Evolutionary conservation across 371 early-diverging fungal species (phyloP).

Genomic region (Apophysomyces elegans): DNA sequence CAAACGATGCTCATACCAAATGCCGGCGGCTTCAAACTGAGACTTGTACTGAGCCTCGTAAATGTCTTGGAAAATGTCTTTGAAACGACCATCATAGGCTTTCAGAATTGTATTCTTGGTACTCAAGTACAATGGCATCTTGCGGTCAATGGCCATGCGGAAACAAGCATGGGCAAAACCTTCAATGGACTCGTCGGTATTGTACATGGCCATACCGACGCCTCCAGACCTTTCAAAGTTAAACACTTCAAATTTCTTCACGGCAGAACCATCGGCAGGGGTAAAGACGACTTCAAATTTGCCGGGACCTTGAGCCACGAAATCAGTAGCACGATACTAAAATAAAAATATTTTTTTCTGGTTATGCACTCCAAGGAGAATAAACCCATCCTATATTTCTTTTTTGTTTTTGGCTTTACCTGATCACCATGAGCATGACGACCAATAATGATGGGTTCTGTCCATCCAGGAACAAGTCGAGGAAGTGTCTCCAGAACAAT

Average conservation of each 20-base stretch:
- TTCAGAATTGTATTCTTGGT: slow-evolving; percentile 98
- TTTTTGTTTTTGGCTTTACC: slow-evolving; percentile 39
- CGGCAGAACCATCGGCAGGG: slow-evolving; percentile 77
- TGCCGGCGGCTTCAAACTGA: slow-evolving; percentile 73
- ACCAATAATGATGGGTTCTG: slow-evolving; percentile 93
- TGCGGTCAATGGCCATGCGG: slow-evolving; percentile 84
- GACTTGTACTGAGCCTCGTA: slow-evolving; percentile 80
- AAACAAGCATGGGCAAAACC: slow-evolving; percentile 96
- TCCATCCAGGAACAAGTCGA: slow-evolving; percentile 94
- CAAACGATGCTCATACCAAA: slow-evolving; percentile 97
- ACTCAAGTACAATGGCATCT: slow-evolving; percentile 92
- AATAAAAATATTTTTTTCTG: slow-evolving; percentile 8
- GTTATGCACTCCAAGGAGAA: not conserved
- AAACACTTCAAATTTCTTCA: slow-evolving; percentile 71
- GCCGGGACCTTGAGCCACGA: slow-evolving; percentile 88
- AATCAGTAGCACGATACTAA: slow-evolving; percentile 94
- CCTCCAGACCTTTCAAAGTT: slow-evolving; percentile 82
- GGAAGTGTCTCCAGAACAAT: slow-evolving; percentile 90
- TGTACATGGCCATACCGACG: slow-evolving; percentile 96
- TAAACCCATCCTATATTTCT: not conserved
- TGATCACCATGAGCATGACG: slow-evolving; percentile 98
- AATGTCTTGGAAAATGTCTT: slow-evolving; percentile 93
- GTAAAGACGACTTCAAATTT: slow-evolving; percentile 89
- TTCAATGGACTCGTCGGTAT: slow-evolving; percentile 87
- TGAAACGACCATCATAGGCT: slow-evolving; percentile 97